Evolutionary conservation across 164 flowering plant species (phyloP).

Genomic region (Nymphaea colorata): DNA sequence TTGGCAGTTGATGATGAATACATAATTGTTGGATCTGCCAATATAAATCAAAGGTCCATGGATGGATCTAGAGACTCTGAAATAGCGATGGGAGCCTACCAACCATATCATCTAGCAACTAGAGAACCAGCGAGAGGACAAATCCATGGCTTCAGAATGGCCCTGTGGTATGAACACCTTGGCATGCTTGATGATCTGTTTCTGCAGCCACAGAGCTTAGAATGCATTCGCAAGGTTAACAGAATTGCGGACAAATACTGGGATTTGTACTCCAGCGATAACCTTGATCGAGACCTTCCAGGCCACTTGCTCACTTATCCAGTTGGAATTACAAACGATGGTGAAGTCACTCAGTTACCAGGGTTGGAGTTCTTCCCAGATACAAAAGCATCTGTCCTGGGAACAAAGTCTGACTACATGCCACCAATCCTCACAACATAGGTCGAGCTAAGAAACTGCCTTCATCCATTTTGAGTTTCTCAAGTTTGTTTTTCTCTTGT

Average conservation of each 20-base stretch:
- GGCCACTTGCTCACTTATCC: constrained; percentile 73
- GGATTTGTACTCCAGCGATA: constrained; percentile 37
- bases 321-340: constrained; percentile 26
- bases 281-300: constrained; percentile 38
- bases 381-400: constrained; percentile 66
- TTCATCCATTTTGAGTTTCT: no score
- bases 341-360: constrained; percentile 31
- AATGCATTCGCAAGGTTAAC: constrained; percentile 49
- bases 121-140: constrained; percentile 46
- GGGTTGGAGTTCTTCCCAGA: constrained; percentile 54
- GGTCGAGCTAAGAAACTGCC: not conserved
- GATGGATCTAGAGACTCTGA: constrained; percentile 80
- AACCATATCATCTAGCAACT: constrained; percentile 46
- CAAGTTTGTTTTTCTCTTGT: no score
- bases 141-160: constrained; percentile 59
- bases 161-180: constrained; percentile 78
- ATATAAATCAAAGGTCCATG: constrained; percentile 80
- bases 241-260: constrained; percentile 40
- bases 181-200: constrained; percentile 40
- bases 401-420: constrained; percentile 32
- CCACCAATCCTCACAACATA: constrained; percentile 69
- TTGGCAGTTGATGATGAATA: constrained; percentile 81
- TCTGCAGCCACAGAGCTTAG: constrained; percentile 38
- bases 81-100: constrained; percentile 82
- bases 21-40: constrained; percentile 78